Evolutionary conservation across 2,329 filamentous ascomycete species (phyloP).

Genomic region (Aureobasidium sp.): DNA sequence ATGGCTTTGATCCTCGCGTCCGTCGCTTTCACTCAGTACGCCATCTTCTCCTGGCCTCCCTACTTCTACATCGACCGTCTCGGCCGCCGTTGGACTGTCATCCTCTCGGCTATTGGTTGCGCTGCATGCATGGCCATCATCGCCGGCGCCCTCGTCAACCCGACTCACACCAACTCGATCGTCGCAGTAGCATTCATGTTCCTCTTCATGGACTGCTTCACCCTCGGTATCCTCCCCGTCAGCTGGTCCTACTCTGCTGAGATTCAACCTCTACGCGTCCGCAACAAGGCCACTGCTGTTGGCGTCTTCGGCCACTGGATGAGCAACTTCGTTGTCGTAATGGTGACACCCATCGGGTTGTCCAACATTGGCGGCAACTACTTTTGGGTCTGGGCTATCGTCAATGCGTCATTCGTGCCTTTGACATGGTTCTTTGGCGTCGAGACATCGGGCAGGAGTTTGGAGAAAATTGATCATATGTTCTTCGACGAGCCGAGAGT

Average conservation of each 20-base stretch:
- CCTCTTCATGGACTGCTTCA: slow-evolving; percentile 49
- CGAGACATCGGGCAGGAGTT: slow-evolving; percentile 18
- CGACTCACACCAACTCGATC: neutral
- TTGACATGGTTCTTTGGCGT: slow-evolving; percentile 34
- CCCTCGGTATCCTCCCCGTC: slow-evolving; percentile 43
- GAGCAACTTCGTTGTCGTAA: slow-evolving; percentile 9
- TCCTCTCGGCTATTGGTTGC: slow-evolving; percentile 23
- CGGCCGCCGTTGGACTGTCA: slow-evolving; percentile 29
- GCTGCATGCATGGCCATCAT: slow-evolving; percentile 22
- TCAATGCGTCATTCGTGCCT: slow-evolving; percentile 36
- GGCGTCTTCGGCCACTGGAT: slow-evolving; percentile 40
- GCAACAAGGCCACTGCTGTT: slow-evolving; percentile 43
- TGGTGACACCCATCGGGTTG: slow-evolving; percentile 19
- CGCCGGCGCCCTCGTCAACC: slow-evolving; percentile 15
- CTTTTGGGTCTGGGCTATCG: slow-evolving; percentile 23
- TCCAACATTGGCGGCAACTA: slow-evolving; percentile 15
- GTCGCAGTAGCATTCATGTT: slow-evolving; percentile 36
- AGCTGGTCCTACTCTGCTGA: slow-evolving; percentile 39
- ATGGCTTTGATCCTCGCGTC: slow-evolving; percentile 22
- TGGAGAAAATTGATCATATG: slow-evolving; percentile 19
- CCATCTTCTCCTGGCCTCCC: slow-evolving; percentile 36
- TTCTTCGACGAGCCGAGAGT: slow-evolving; percentile 29
- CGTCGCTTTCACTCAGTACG: slow-evolving; percentile 26
- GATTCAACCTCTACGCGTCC: slow-evolving; percentile 42
- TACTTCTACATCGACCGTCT: slow-evolving; percentile 36